These are phyloP conservation scores for Penicillium manginii DNA, from an alignment of 495 filamentous ascomycete species.

Conservation along the genomic window DNA sequence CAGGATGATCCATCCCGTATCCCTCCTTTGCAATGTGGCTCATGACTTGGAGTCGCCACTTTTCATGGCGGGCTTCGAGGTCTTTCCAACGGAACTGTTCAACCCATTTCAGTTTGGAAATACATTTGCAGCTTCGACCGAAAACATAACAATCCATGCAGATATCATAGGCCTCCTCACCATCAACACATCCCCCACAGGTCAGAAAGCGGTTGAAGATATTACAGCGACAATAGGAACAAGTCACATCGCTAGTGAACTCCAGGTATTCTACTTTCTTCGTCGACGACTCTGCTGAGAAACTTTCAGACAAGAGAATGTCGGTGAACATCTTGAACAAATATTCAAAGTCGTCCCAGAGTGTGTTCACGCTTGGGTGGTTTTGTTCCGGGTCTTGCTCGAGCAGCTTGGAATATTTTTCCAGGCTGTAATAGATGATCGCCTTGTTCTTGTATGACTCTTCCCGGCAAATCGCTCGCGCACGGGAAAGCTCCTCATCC, in stretches of 20 bases:
- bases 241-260: conserved; percentile 88
- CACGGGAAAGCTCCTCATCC: conserved; percentile 81
- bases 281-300: conserved; percentile 58
- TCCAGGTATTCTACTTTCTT: conserved; percentile 71
- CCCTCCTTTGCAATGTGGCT: conserved; percentile 63
- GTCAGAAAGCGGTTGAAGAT: conserved; percentile 97
- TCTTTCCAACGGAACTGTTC: conserved; percentile 89
- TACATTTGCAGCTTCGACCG: conserved; percentile 87
- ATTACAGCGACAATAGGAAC: conserved; percentile 93
- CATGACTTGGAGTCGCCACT: conserved; percentile 78
- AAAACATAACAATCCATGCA: conserved; percentile 97
- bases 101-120: conserved; percentile 84
- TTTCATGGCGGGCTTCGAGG: conserved; percentile 75
- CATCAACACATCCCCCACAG: conserved; percentile 74
- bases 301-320: conserved; percentile 83
- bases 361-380: conserved; percentile 62
- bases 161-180: conserved; percentile 84
- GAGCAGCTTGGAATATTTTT: conserved; percentile 74
- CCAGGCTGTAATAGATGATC: conserved; percentile 83
- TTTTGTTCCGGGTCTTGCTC: conserved; percentile 40
- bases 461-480: conserved; percentile 92
- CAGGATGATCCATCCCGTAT: conserved; percentile 44
- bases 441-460: conserved; percentile 99
- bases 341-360: conserved; percentile 76
- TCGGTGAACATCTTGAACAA: conserved; percentile 76